Evolutionary conservation across 805 yeast species (phyloP).

Genomic region (Yamadazyma tumulicola): DNA sequence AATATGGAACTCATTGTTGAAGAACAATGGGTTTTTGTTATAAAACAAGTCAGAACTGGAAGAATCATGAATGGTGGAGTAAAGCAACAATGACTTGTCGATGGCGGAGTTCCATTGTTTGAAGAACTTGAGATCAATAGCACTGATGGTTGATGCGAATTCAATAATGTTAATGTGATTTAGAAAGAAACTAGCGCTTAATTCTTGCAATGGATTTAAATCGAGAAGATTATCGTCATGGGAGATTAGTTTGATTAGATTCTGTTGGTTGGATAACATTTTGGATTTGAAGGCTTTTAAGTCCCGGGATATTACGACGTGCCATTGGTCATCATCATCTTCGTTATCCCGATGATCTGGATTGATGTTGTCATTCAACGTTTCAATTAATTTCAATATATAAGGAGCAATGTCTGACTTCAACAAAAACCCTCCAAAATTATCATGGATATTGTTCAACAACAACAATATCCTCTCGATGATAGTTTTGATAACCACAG

Average conservation of each 20-base stretch:
- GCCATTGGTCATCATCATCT: conserved; percentile 8
- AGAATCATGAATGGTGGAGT: conserved; percentile 36
- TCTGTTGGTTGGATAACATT: conserved; percentile 49
- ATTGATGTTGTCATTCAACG: conserved; percentile 22
- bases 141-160: conserved; percentile 62
- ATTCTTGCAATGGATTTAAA: conserved; percentile 22
- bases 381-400: conserved; percentile 50
- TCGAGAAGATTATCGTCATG: conserved; percentile 10
- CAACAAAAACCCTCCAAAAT: conserved; percentile 67
- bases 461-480: conserved; percentile 52
- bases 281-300: conserved; percentile 51
- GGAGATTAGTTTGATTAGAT: conserved; percentile 26
- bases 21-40: conserved; percentile 70
- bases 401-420: conserved; percentile 58
- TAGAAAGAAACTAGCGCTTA: conserved; percentile 49
- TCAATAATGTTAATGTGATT: conserved; percentile 45
- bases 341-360: background rate
- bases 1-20: conserved; percentile 59
- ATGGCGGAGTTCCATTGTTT: conserved; percentile 71
- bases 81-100: conserved; percentile 74
- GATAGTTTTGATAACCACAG: conserved; percentile 23
- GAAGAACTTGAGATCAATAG: conserved; percentile 64
- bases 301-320: conserved; percentile 16
- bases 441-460: conserved; percentile 52
- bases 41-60: conserved; percentile 31